A percentile compares a stretch with the other conserved stretches of the same genome.
These are phyloP conservation scores for Cladosporium oxysporum DNA, from an alignment of 2,329 filamentous ascomycete genomes.

Conservation along the genomic window DNA sequence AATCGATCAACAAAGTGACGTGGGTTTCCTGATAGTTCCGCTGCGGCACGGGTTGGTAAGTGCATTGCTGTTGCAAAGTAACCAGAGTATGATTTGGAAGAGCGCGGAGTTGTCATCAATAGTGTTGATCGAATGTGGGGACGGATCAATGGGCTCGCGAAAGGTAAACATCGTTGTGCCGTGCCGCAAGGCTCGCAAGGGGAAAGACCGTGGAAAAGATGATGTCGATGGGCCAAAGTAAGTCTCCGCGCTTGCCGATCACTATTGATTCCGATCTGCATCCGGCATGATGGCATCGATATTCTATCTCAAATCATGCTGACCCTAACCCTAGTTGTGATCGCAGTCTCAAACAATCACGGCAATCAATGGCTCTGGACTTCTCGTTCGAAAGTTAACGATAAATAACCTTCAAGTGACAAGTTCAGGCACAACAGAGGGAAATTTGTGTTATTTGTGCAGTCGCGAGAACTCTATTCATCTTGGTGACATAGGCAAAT, in stretches of 20 bases:
- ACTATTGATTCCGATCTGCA: background rate
- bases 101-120: constrained; percentile 1
- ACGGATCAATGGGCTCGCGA: background rate
- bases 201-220: background rate
- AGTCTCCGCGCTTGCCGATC: constrained; percentile 2
- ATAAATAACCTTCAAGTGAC: background rate
- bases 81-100: constrained; percentile 8
- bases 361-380: background rate
- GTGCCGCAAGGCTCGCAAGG: background rate
- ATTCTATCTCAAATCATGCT: background rate
- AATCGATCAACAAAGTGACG: constrained; percentile 1
- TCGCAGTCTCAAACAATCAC: background rate
- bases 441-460: background rate
- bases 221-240: background rate
- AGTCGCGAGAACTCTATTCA: background rate
- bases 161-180: background rate
- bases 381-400: background rate
- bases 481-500: background rate
- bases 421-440: background rate
- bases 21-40: background rate
- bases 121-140: constrained; percentile 4
- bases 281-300: background rate
- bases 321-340: background rate
- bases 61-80: constrained; percentile 1
- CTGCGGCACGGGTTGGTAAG: constrained; percentile 10